Base-by-base conservation (phyloP, 208 protist genomes). In the Zelonia costaricensis region DNA sequence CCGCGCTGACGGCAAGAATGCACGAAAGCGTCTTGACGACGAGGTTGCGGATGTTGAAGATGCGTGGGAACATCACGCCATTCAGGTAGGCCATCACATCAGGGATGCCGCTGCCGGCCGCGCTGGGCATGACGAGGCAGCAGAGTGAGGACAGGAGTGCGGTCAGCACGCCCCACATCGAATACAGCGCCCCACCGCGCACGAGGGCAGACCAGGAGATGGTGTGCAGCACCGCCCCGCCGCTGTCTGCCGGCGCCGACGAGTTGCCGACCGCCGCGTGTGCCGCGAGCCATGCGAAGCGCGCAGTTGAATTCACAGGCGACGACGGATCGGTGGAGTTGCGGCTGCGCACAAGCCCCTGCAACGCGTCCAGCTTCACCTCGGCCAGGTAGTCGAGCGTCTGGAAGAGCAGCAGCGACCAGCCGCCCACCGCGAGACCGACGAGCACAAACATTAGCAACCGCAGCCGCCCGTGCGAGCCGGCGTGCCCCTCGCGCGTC, bases 21-120 rank as follows among this genome's bases (percentile, higher is more conserved):
- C 86, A 93, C 5, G 81, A 89, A 20, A 84, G 36, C 25, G 75
- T 83, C 78, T 97, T 97, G 9, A 82, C 66, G 23, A 94, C 49
- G 2, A 95, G 72, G 36, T 91, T 94, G 25, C 75, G 63, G 15
- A 94, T 73, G 57, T 89, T 83, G 67, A 94, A 90, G 60, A 93
- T 81, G 31, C 84, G 74, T 0, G 91, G 91, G 31, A 97, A 76
- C 70, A 87, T 84, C 27, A 96, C 73, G 25, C 94, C 94, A 56
- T 96, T 94, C 4, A 97, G 72, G 61, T 92, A 91, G 1, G 79
- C 84, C 84, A 92, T 95, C 18, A 95, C 89, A 62, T 95, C 89
- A 0, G 89, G 89, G 38, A 93, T 76, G 51, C 88, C 88, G 54
- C 79, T 88, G 27, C 88, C 88, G 16, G 84, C 81, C 2, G 88